Evolutionary conservation across 306 rosid genomes (phyloP).

Genomic region (Lathyrus sativus): DNA sequence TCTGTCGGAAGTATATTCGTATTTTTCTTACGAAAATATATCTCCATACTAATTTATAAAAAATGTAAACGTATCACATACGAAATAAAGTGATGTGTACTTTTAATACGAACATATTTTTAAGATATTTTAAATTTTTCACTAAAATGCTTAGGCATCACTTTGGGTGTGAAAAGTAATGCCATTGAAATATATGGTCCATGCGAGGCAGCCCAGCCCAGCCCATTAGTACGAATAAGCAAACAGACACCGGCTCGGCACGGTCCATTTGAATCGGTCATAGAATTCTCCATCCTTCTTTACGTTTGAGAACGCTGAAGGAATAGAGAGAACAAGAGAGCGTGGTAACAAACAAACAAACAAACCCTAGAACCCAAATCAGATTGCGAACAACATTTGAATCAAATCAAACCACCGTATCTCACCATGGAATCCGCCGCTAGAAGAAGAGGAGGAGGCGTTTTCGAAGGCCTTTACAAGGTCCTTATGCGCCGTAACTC

Average conservation of each 20-base stretch:
- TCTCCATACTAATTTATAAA: too few species aligned
- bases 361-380: conserved; percentile 31
- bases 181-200: not conserved
- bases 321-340: not conserved
- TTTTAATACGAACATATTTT: too few species aligned
- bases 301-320: not conserved
- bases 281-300: not conserved
- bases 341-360: conserved; percentile 8
- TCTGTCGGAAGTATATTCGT: too few species aligned
- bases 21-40: too few species aligned
- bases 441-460: conserved; percentile 69
- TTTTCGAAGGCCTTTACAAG: conserved; percentile 74
- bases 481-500: conserved; percentile 95
- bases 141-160: too few species aligned
- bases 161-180: not conserved
- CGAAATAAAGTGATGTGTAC: too few species aligned
- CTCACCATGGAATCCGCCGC: conserved; percentile 60
- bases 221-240: not conserved
- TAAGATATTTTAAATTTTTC: too few species aligned
- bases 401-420: conserved; percentile 23
- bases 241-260: not conserved
- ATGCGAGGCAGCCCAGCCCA: not conserved
- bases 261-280: conserved; percentile 28
- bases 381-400: not conserved
- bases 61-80: too few species aligned